Percentiles rank a stretch among this genome's conserved stretches.
Conservation (phyloP, 2,329 filamentous ascomycete genomes). For the Ilyonectria sp. region DNA sequence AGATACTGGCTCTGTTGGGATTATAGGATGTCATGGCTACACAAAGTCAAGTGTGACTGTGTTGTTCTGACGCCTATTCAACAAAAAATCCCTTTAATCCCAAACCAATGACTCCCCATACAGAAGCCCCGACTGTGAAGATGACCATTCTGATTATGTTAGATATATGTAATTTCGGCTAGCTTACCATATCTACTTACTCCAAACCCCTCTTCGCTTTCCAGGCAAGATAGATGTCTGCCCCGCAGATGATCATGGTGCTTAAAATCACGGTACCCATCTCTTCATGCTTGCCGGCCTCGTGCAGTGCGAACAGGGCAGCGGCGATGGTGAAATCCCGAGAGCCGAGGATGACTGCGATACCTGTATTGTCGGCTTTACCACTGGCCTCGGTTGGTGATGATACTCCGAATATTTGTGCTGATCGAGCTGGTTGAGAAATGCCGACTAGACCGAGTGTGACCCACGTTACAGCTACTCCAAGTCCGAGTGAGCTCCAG, state of each 20-base stretch:
- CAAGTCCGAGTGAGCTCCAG: slow-evolving; percentile 39
- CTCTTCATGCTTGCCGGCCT: slow-evolving; percentile 20
- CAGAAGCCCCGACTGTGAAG: neutral
- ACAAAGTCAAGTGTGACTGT: neutral
- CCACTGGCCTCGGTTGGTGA: neutral
- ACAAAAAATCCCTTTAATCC: neutral
- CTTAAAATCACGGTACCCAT: slow-evolving; percentile 41
- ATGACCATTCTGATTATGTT: neutral
- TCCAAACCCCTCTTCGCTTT: slow-evolving; percentile 22
- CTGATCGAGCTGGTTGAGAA: slow-evolving; percentile 23
- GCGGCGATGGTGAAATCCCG: slow-evolving; percentile 35
- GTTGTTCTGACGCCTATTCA: neutral
- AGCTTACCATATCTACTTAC: slow-evolving; percentile 22
- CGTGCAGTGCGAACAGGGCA: slow-evolving; percentile 27
- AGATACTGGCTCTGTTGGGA: no score
- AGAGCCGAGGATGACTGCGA: slow-evolving; percentile 22
- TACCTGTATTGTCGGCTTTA: neutral
- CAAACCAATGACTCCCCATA: neutral
- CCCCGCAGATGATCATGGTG: slow-evolving; percentile 33
- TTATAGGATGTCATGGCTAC: neutral
- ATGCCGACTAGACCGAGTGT: slow-evolving; percentile 33
- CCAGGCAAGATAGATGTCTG: slow-evolving; percentile 38
- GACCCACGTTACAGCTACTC: slow-evolving; percentile 36
- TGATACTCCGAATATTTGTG: slow-evolving; percentile 34
- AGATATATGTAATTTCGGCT: neutral